Conservation (phyloP, 192 early-diverging fungal genomes). For the Obelidium mucronatum region DNA sequence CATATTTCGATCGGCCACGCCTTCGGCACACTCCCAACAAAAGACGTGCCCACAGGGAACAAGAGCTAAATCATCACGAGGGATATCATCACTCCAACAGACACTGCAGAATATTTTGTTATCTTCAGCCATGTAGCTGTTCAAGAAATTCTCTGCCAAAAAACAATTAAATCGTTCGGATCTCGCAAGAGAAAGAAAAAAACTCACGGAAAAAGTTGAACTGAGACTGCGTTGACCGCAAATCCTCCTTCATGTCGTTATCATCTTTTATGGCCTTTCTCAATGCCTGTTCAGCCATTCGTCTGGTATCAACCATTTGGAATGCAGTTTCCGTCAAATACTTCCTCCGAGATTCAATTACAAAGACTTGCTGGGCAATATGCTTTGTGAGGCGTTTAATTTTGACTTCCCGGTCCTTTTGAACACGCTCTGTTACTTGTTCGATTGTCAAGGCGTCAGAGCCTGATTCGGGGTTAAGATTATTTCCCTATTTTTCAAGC, state of each 20-base stretch:
- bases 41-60: slow-evolving; percentile 37
- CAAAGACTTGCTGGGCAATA: background rate
- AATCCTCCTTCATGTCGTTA: slow-evolving; percentile 5
- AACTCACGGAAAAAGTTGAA: slow-evolving; percentile 38
- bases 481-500: too few relatives aligned
- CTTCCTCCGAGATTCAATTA: background rate
- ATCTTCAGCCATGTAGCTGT: background rate
- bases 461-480: background rate
- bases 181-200: too few relatives aligned
- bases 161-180: too few relatives aligned
- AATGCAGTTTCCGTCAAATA: background rate
- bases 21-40: slow-evolving; percentile 36
- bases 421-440: slow-evolving; percentile 27
- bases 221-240: slow-evolving; percentile 23
- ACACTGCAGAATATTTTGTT: slow-evolving; percentile 20
- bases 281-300: background rate
- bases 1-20: slow-evolving; percentile 11
- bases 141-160: slow-evolving; percentile 37
- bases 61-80: slow-evolving; percentile 5
- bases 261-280: background rate
- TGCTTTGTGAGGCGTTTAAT: slow-evolving; percentile 8
- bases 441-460: slow-evolving; percentile 25
- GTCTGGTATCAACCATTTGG: background rate
- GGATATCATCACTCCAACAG: slow-evolving; percentile 27
- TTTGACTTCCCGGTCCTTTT: background rate